Percentiles rank a stretch among this genome's conserved stretches.
Evolutionary conservation across 2,329 filamentous ascomycete genomes (phyloP).

Genomic region (Beauveria sp.): DNA sequence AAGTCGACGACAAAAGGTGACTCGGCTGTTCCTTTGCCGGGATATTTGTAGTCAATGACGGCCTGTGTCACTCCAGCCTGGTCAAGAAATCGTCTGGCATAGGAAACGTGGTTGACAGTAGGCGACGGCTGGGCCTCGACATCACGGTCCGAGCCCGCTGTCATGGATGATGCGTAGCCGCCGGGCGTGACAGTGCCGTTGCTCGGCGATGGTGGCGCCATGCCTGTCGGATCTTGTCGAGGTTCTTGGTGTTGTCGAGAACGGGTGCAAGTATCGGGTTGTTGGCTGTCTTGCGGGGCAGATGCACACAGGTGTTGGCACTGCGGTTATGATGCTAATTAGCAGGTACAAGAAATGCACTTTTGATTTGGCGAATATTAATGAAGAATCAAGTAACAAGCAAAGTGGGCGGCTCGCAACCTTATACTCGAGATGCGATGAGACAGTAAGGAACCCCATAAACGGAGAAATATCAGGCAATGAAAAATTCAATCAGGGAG

Average conservation of each 20-base stretch:
- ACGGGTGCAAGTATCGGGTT: background rate
- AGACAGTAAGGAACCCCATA: background rate
- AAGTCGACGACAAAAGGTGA: conserved; percentile 64
- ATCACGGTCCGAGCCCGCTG: conserved; percentile 30
- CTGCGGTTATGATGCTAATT: background rate
- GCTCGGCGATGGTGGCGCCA: background rate
- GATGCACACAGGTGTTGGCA: background rate
- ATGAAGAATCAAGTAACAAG: background rate
- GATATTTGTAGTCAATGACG: conserved; percentile 48
- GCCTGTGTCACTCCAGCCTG: conserved; percentile 50
- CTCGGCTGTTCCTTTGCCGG: conserved; percentile 55
- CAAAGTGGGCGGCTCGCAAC: background rate
- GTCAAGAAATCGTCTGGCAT: conserved; percentile 48
- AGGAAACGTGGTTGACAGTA: conserved; percentile 27
- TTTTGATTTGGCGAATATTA: background rate
- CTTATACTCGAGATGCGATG: background rate
- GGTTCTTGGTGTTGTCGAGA: background rate
- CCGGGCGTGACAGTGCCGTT: background rate
- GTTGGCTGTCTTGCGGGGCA: background rate
- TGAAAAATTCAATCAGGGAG: background rate
- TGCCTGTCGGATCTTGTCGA: background rate
- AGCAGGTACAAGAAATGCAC: background rate
- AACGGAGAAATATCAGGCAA: background rate
- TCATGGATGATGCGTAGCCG: conserved; percentile 19
- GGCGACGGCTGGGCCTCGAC: conserved; percentile 33